Percentiles rank a stretch among this genome's conserved stretches.
phyloP scores from a whole-genome alignment of 495 filamentous ascomycete species.

The Daldinia bambusicola region DNA sequence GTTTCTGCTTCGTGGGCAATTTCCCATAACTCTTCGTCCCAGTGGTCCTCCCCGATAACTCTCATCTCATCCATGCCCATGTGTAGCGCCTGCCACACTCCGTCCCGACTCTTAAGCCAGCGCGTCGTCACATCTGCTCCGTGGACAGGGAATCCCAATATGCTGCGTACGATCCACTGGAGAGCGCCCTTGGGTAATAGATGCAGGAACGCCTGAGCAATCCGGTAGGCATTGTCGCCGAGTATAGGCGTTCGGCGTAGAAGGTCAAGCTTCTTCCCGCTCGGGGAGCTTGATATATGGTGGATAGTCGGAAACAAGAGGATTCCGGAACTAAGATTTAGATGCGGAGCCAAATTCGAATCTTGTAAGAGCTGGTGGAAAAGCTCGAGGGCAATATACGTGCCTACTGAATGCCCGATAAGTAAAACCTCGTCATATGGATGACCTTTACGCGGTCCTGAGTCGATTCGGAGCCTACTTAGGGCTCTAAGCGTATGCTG shows the following conservation, averaged over 20 bases:
- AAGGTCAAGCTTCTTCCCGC: constrained; percentile 66
- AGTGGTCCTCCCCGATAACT: constrained; percentile 77
- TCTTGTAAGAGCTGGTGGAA: constrained; percentile 63
- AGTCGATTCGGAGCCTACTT: constrained; percentile 29
- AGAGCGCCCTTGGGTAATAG: constrained; percentile 59
- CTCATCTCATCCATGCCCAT: constrained; percentile 74
- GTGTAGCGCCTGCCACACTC: constrained; percentile 76
- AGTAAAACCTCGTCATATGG: constrained; percentile 70
- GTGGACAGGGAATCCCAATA: constrained; percentile 66
- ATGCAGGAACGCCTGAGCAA: constrained; percentile 61
- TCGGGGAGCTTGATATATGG: constrained; percentile 74
- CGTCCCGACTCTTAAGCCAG: constrained; percentile 71
- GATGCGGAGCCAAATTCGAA: constrained; percentile 9
- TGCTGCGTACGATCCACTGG: constrained; percentile 52
- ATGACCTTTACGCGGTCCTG: constrained; percentile 25
- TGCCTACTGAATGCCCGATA: constrained; percentile 84
- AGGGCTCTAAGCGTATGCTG: constrained; percentile 48
- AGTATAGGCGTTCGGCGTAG: constrained; percentile 66
- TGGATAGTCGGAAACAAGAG: constrained; percentile 83
- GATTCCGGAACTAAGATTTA: constrained; percentile 62
- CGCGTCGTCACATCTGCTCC: constrained; percentile 68
- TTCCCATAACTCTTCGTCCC: constrained; percentile 86
- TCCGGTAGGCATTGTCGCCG: constrained; percentile 60
- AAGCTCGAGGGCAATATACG: constrained; percentile 80
- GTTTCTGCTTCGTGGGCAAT: constrained; percentile 55